Evolutionary conservation across 768 basidiomycete species (phyloP), one percentile per base, ranked within the genome.

Genomic region (Rhizopogon rudus): DNA sequence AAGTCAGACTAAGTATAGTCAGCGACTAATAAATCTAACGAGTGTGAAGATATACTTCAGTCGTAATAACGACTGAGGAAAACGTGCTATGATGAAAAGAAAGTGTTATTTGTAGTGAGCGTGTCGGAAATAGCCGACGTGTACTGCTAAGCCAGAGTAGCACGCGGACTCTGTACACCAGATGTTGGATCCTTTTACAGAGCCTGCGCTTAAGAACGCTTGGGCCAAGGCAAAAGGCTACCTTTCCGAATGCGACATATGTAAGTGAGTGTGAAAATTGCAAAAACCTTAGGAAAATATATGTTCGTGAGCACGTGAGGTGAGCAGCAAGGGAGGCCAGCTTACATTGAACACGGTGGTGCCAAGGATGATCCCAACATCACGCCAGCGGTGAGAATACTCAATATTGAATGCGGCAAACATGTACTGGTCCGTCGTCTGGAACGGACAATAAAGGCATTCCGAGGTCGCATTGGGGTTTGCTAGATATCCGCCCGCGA

Each of bases 351-450:
- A 80, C 29, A 56, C 59, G 35, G 73, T 67, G 49, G 73, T 77
- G 3, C 65, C 77, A 57, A 69, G 70, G 61, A 83, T 63, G 43
- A 82, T 58, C 5, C 77, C 79, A 37, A 79, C 68, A 63, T 81
- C 60, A 28, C 79, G 68, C 78, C 80, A 82, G 39, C 68, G 69
- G 48, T 77, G 67, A 57, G 71, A 57, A 57, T 86, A 91, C 44
- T 66, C 74, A 33, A 90, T 85, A 60, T 84, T 86, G 70, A 91
- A 87, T 57, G 0, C 40, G 3, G 16, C 6, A 31, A 17, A 46
- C 4, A 68, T 29, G 59, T 81, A 88, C 41, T 76, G 65, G 64
- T 91, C 84, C 0, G 86, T 82, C 0, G 76, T 77, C n/a, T 73
- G 64, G 39, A 76, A 73, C 3, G 82, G 67, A 63, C 91, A 93